Conservation (phyloP, 148 eudicot species). For the Limonium bicolor region DNA sequence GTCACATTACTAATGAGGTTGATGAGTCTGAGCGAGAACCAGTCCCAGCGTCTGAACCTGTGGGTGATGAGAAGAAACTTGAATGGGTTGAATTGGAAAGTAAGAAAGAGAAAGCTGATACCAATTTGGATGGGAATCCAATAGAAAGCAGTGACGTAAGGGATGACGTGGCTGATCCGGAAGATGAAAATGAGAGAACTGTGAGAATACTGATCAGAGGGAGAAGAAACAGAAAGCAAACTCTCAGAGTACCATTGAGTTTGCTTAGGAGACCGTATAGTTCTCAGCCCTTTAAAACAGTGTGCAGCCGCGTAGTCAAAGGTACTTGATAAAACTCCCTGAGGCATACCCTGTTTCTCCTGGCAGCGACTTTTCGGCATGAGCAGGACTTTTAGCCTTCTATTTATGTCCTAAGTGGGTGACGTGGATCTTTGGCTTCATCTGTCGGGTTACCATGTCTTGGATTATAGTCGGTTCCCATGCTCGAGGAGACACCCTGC, state of each 20-base stretch:
- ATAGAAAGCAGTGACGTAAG: constrained; percentile 6
- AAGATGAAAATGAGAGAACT: constrained; percentile 47
- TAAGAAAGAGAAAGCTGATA: constrained; percentile 17
- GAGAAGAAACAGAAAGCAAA: constrained; percentile 76
- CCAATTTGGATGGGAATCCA: constrained; percentile 12
- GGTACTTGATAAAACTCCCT: too few relatives aligned
- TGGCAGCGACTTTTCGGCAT: too few relatives aligned
- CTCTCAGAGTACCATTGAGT: constrained; percentile 81
- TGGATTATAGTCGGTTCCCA: too few relatives aligned
- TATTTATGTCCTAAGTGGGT: too few relatives aligned
- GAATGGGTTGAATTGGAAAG: constrained; percentile 20
- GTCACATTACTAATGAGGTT: constrained; percentile 21
- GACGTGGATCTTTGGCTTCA: too few relatives aligned
- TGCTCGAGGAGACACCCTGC: too few relatives aligned
- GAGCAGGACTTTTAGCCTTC: too few relatives aligned
- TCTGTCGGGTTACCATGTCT: too few relatives aligned
- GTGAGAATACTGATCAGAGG: constrained; percentile 72
- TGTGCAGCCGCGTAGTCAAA: constrained; percentile 67
- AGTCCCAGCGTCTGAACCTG: constrained; percentile 26
- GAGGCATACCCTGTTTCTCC: too few relatives aligned
- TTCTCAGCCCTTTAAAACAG: constrained; percentile 76
- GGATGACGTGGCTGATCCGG: too few relatives aligned
- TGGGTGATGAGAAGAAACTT: constrained; percentile 18
- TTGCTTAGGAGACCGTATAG: constrained; percentile 72
- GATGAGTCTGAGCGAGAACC: constrained; percentile 43